Conservation (phyloP, 345 rosid species). For the Boechera stricta region DNA sequence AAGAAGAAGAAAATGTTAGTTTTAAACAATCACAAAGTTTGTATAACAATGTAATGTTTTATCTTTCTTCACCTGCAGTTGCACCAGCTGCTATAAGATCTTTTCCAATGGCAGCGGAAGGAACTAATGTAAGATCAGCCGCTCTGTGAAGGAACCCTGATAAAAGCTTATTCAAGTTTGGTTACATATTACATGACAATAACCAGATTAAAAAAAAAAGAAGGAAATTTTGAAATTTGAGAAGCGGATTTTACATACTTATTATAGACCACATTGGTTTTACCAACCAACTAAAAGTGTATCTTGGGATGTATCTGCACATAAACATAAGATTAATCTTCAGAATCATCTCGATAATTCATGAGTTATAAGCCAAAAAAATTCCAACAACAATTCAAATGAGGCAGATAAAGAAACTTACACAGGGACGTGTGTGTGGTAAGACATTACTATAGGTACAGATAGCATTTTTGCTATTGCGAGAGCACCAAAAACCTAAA, state of each 20-base stretch:
- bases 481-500: constrained; percentile 94
- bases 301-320: constrained; percentile 93
- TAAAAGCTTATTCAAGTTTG: constrained; percentile 10
- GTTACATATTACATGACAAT: constrained; percentile 12
- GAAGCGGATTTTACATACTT: constrained; percentile 58
- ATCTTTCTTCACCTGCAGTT: constrained; percentile 70
- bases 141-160: constrained; percentile 98
- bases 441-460: constrained; percentile 98
- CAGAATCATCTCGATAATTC: neutral
- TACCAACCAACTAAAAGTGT: constrained; percentile 98
- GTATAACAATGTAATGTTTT: neutral
- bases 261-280: constrained; percentile 95
- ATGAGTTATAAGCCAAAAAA: neutral
- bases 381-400: neutral
- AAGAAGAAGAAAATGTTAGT: constrained; percentile 29
- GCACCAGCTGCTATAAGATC: constrained; percentile 87
- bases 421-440: constrained; percentile 99
- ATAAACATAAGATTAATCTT: constrained; percentile 36
- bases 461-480: constrained; percentile 79
- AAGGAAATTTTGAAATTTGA: neutral
- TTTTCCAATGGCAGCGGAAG: constrained; percentile 87
- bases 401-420: constrained; percentile 53
- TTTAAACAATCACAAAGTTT: constrained; percentile 14
- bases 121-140: constrained; percentile 96
- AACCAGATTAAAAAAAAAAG: neutral